Percentiles rank a stretch among this genome's conserved stretches.
Conservation (phyloP, 768 basidiomycete genomes). For the Hypsizygus marmoreus region DNA sequence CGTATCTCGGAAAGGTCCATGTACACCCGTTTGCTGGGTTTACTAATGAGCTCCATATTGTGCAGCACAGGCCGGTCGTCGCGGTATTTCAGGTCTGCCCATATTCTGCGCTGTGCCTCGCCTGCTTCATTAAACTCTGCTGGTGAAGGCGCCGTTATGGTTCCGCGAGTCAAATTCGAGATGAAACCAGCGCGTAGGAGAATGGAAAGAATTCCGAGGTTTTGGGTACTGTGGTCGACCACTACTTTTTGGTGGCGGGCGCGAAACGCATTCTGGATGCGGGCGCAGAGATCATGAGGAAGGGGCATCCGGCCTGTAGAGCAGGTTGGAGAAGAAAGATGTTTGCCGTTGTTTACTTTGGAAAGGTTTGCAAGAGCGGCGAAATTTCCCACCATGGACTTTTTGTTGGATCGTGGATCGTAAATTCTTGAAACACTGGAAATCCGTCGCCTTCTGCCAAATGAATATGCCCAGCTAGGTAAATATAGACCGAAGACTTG, state of each 20-base stretch:
- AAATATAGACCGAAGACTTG: too few relatives aligned
- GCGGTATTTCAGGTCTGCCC: conserved; percentile 94
- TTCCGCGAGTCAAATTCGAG: conserved; percentile 80
- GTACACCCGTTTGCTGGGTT: conserved; percentile 78
- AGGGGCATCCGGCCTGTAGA: too few relatives aligned
- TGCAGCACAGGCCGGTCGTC: conserved; percentile 84
- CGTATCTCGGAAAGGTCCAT: conserved; percentile 76
- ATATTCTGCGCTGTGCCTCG: conserved; percentile 77
- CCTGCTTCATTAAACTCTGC: conserved; percentile 55
- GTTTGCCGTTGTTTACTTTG: too few relatives aligned
- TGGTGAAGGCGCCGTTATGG: conserved; percentile 65
- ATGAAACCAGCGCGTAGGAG: conserved; percentile 91
- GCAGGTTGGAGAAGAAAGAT: too few relatives aligned
- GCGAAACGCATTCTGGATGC: conserved; percentile 88
- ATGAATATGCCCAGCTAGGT: too few relatives aligned
- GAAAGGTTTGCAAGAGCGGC: too few relatives aligned
- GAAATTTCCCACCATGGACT: too few relatives aligned
- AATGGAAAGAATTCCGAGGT: conserved; percentile 89
- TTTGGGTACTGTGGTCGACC: conserved; percentile 83
- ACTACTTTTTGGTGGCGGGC: conserved; percentile 78
- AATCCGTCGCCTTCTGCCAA: too few relatives aligned
- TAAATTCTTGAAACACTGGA: too few relatives aligned
- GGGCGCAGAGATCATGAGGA: conserved; percentile 87
- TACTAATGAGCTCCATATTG: conserved; percentile 80
- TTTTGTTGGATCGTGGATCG: too few relatives aligned